Evolutionary conservation across 2,329 filamentous ascomycete genomes (phyloP).

Genomic region (Neofusicoccum parvum): DNA sequence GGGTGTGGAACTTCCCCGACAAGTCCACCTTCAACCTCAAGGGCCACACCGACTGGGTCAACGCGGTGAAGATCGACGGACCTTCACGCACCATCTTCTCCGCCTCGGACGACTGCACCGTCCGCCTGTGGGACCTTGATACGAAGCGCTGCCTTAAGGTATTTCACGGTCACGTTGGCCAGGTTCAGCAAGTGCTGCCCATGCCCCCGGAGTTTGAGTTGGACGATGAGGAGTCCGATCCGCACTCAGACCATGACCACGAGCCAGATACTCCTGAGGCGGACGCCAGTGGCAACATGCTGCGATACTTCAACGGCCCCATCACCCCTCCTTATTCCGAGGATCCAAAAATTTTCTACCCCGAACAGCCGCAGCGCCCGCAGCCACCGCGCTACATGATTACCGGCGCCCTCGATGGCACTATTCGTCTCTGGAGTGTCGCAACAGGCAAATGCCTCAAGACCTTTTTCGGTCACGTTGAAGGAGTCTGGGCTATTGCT

Average conservation of each 20-base stretch:
- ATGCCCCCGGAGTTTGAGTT: conserved; percentile 88
- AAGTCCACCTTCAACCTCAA: conserved; percentile 78
- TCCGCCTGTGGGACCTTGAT: conserved; percentile 92
- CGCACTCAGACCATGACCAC: conserved; percentile 58
- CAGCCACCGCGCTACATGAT: conserved; percentile 88
- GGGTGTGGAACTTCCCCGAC: conserved; percentile 88
- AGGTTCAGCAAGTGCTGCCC: conserved; percentile 87
- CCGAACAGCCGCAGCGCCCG: conserved; percentile 68
- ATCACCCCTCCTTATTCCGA: conserved; percentile 21
- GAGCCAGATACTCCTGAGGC: conserved; percentile 30
- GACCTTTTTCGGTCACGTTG: conserved; percentile 94
- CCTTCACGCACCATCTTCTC: conserved; percentile 85
- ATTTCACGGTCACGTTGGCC: conserved; percentile 89
- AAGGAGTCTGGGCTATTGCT: conserved; percentile 91
- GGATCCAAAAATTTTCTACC: conserved; percentile 23
- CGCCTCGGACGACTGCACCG: conserved; percentile 88
- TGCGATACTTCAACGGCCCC: conserved; percentile 16
- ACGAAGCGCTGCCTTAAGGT: conserved; percentile 73
- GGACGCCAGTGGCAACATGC: neutral
- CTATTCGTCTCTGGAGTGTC: conserved; percentile 90
- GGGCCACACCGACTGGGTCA: conserved; percentile 93
- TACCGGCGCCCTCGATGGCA: conserved; percentile 87
- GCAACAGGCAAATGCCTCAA: conserved; percentile 78
- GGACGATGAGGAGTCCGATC: conserved; percentile 66
- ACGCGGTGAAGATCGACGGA: conserved; percentile 86